Evolutionary conservation across 2,329 filamentous ascomycete species (phyloP), one percentile per base, ranked within the genome.

Genomic region (Botrytis pseudocinerea): DNA sequence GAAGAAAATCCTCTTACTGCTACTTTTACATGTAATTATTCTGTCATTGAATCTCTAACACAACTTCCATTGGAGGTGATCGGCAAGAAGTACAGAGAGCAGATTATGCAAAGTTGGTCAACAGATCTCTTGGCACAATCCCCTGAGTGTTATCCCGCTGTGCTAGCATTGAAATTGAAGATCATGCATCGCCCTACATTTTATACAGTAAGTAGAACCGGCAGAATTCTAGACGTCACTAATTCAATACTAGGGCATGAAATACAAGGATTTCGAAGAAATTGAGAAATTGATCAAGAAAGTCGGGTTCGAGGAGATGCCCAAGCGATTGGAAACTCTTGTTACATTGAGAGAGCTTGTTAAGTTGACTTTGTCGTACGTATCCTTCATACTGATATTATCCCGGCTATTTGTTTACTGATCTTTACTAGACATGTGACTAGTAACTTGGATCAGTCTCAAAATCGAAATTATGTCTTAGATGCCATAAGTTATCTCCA

Each of bases 111-210:
- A n/a, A 66, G 68, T n/a, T 81, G 78, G 78, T 48, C 75, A 22
- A 65, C 70, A 38, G 57, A 71, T 42, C 25, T 69, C 2, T 46
- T 74, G 9, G 57, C 73, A 44, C 62, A 70, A 18, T 73, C 73
- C 3, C 72, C 71, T 38, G 68, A 74, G 46, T 59, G 78, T n/a
- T 72, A 79, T 70, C 73, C 77, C 44, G 73, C 75, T 54, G 76
- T 85, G 8, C 79, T 89, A 10, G 82, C 83, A 32, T 76, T 89
- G 65, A 83, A 85, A 75, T 79, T 83, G 4, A 88, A 86, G 76
- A 79, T 88, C 38, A 87, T 88, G 83, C 78, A 80, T 8, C 82
- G 83, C n/a, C 83, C 87, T 0, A 87, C 85, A 0, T 87, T 87
- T 72, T 86, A 88, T 75, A 81, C 85, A 38, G 46, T 62, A 22